Evolutionary conservation across 2,329 filamentous ascomycete genomes (phyloP).

Genomic region (Mycocentrospora acerina): DNA sequence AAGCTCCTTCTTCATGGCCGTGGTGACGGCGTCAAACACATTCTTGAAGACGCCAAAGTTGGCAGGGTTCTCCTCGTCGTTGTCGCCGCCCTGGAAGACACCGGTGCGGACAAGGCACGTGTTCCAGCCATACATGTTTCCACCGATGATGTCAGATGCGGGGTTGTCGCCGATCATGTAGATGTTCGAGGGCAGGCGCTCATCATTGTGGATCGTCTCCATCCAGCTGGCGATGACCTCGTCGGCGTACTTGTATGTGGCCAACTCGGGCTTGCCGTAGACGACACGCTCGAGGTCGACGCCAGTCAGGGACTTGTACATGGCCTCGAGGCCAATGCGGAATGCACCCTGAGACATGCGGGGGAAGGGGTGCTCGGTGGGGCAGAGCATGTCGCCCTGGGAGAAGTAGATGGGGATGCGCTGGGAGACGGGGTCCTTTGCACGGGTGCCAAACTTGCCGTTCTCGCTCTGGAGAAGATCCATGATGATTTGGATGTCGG

Average conservation of each 20-base stretch:
- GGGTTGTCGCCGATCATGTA: constrained; percentile 80
- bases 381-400: constrained; percentile 66
- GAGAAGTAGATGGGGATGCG: constrained; percentile 76
- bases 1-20: constrained; percentile 68
- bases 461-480: constrained; percentile 70
- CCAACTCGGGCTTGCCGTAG: constrained; percentile 73
- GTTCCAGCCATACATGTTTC: constrained; percentile 82
- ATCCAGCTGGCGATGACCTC: constrained; percentile 74
- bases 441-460: constrained; percentile 64
- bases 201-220: constrained; percentile 73
- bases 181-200: constrained; percentile 66
- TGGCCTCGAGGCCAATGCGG: constrained; percentile 71
- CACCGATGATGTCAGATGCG: constrained; percentile 71
- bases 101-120: constrained; percentile 76
- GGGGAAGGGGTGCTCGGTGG: constrained; percentile 59
- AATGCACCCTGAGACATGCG: constrained; percentile 75
- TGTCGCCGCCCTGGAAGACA: constrained; percentile 75
- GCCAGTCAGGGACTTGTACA: constrained; percentile 70
- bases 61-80: constrained; percentile 75
- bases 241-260: constrained; percentile 78
- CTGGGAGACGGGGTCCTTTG: constrained; percentile 64
- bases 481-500: constrained; percentile 75
- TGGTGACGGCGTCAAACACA: constrained; percentile 69
- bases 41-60: constrained; percentile 75
- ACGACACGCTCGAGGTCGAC: constrained; percentile 73